phyloP scores from a whole-genome alignment of 805 yeast genomes.

The Dipodascopsis uninucleata region DNA sequence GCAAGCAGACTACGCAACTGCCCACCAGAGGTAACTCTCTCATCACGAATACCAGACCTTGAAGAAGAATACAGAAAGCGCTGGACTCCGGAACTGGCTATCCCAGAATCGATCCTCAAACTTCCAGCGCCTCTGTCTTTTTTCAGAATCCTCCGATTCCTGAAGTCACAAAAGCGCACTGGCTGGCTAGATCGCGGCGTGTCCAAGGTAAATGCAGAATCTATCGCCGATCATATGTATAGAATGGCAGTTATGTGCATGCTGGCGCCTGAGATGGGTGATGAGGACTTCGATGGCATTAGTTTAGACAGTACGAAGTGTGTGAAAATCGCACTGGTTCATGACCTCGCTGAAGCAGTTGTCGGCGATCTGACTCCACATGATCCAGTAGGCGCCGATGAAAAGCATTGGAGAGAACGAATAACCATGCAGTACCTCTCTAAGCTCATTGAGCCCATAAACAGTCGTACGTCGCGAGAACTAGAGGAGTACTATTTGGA shows the following conservation, averaged over 20 bases:
- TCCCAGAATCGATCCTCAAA: slow-evolving; percentile 42
- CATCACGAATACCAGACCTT: too few relatives aligned
- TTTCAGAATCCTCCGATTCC: slow-evolving; percentile 23
- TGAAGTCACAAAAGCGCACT: slow-evolving; percentile 80
- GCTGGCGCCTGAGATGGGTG: slow-evolving; percentile 46
- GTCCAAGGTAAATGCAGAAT: slow-evolving; percentile 37
- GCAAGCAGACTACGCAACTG: too few relatives aligned
- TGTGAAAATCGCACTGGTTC: slow-evolving; percentile 80
- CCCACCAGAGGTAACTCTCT: too few relatives aligned
- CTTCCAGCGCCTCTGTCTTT: slow-evolving; percentile 27
- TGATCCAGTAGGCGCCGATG: slow-evolving; percentile 66
- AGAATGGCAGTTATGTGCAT: slow-evolving; percentile 82
- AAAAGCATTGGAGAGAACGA: slow-evolving; percentile 79
- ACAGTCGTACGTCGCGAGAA: slow-evolving; percentile 57
- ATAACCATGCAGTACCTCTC: slow-evolving; percentile 66
- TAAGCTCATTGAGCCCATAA: slow-evolving; percentile 60
- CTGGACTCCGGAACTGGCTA: slow-evolving; percentile 35
- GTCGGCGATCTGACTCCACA: slow-evolving; percentile 94
- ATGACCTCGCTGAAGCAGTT: slow-evolving; percentile 89
- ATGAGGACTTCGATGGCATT: slow-evolving; percentile 29
- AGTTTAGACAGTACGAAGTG: slow-evolving; percentile 62
- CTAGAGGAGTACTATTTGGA: slow-evolving; percentile 75
- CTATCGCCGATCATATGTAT: slow-evolving; percentile 84
- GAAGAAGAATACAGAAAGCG: too few relatives aligned
- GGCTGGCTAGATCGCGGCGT: slow-evolving; percentile 83